phyloP scores from a whole-genome alignment of 2,329 filamentous ascomycete species.

The Dothideomycetidae sp. region DNA sequence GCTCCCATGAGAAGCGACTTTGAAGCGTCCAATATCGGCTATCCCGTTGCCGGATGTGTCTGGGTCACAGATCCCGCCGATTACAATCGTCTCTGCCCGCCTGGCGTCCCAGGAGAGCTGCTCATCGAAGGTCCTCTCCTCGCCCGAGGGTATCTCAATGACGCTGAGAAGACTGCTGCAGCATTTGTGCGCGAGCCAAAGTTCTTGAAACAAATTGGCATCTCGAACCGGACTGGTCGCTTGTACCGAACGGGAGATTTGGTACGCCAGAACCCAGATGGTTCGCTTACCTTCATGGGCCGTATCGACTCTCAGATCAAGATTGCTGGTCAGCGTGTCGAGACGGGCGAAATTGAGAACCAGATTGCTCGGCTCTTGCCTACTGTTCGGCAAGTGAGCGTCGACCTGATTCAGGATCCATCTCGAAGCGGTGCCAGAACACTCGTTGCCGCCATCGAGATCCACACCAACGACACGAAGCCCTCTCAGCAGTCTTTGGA shows the following conservation, averaged over 20 bases:
- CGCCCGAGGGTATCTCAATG: constrained; percentile 29
- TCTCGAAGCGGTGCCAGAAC: constrained; percentile 6
- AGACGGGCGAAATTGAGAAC: constrained; percentile 14
- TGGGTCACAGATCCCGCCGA: not conserved
- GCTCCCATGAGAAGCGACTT: constrained; percentile 8
- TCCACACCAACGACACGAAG: not conserved
- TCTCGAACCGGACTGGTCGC: constrained; percentile 12
- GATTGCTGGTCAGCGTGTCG: constrained; percentile 42
- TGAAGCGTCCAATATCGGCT: constrained; percentile 13
- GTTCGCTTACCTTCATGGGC: constrained; percentile 54
- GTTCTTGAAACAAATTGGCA: not conserved
- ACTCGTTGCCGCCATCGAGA: constrained; percentile 6
- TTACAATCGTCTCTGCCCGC: not conserved
- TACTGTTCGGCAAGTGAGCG: not conserved
- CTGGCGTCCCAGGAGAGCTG: constrained; percentile 26
- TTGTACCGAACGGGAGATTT: constrained; percentile 25
- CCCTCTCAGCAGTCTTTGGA: too few relatives aligned
- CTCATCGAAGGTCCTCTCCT: constrained; percentile 32
- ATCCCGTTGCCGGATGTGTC: constrained; percentile 10
- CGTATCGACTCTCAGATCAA: constrained; percentile 66
- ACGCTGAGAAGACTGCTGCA: constrained; percentile 17
- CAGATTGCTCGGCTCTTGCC: not conserved
- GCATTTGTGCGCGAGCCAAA: constrained; percentile 20
- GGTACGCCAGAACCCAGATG: constrained; percentile 56
- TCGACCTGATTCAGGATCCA: constrained; percentile 3